These are phyloP conservation scores for Cercospora brassicicola DNA, from an alignment of 2,329 filamentous ascomycete genomes.

Conservation along the genomic window DNA sequence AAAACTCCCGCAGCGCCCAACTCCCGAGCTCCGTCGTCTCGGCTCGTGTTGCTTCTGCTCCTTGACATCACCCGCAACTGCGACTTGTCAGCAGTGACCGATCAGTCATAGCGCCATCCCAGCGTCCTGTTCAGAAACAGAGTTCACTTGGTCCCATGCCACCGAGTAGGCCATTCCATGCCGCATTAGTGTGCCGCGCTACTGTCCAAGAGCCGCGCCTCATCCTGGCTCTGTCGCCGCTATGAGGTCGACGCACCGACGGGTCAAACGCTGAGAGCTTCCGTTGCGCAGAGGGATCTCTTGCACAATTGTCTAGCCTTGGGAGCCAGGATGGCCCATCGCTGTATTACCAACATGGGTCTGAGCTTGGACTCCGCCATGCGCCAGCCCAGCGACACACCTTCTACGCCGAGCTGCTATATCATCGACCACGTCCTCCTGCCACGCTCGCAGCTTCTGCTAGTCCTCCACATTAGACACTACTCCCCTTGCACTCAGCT, in stretches of 20 bases:
- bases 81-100: constrained; percentile 5
- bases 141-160: constrained; percentile 11
- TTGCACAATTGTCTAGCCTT: constrained; percentile 11
- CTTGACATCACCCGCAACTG: background rate
- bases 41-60: constrained; percentile 8
- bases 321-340: constrained; percentile 3
- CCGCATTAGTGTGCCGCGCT: constrained; percentile 9
- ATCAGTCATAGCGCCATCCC: constrained; percentile 5
- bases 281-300: constrained; percentile 4
- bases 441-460: background rate
- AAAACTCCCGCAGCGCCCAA: background rate
- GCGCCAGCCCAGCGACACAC: background rate
- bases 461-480: background rate
- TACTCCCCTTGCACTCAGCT: background rate
- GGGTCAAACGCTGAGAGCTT: constrained; percentile 12
- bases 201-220: constrained; percentile 15
- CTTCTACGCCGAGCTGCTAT: background rate
- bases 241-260: constrained; percentile 10
- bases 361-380: constrained; percentile 1
- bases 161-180: constrained; percentile 1
- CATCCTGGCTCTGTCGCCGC: constrained; percentile 7
- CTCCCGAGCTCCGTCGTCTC: constrained; percentile 9
- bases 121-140: constrained; percentile 12
- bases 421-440: constrained; percentile 3
- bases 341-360: constrained; percentile 11